These are phyloP conservation scores for Eucalyptus sp. DNA, from an alignment of 345 rosid species.

Conservation along the genomic window DNA sequence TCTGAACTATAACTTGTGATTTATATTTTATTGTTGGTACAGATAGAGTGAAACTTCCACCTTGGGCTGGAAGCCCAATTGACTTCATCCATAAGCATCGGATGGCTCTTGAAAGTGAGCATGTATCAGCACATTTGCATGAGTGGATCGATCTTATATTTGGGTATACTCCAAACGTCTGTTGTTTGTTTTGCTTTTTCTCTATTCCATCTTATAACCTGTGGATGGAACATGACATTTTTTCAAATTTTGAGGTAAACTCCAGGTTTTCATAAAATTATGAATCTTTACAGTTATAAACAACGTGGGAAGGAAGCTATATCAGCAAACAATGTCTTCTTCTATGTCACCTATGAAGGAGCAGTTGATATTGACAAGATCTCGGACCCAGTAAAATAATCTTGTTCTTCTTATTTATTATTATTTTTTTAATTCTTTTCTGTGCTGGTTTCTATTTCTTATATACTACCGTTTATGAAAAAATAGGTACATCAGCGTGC, in stretches of 20 bases:
- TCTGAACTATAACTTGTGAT: background rate
- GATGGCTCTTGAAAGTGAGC: slow-evolving; percentile 94
- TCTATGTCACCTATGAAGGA: slow-evolving; percentile 96
- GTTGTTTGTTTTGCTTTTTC: background rate
- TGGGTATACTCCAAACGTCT: slow-evolving; percentile 43
- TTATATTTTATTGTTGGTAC: background rate
- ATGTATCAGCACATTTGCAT: slow-evolving; percentile 92
- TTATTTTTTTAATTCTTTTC: background rate
- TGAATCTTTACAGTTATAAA: slow-evolving; percentile 47
- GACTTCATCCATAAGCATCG: slow-evolving; percentile 96
- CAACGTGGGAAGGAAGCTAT: slow-evolving; percentile 99
- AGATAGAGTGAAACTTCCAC: slow-evolving; percentile 92
- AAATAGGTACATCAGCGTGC: slow-evolving; percentile 84
- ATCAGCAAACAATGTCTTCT: slow-evolving; percentile 86
- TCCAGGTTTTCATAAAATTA: background rate
- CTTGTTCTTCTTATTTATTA: background rate
- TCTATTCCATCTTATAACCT: background rate
- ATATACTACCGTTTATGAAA: background rate
- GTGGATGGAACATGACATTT: background rate
- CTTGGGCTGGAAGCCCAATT: slow-evolving; percentile 87
- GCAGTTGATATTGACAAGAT: slow-evolving; percentile 88
- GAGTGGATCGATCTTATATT: slow-evolving; percentile 98
- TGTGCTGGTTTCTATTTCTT: background rate
- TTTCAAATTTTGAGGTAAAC: background rate
- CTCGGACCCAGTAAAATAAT: slow-evolving; percentile 61